phyloP scores from a whole-genome alignment of 176 grass and related monocot species.

The Hordeum marinum region DNA sequence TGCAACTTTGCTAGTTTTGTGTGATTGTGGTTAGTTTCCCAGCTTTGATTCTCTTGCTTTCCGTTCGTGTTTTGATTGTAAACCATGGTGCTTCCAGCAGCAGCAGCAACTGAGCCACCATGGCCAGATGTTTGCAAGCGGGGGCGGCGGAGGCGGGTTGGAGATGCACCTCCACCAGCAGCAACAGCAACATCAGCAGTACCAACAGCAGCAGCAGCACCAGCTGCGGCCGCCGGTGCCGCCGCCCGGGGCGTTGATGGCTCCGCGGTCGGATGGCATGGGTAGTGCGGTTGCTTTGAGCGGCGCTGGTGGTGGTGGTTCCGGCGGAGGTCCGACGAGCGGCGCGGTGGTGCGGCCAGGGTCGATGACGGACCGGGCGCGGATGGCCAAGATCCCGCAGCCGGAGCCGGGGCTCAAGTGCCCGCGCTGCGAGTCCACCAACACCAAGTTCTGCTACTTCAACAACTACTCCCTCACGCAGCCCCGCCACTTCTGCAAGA shows the following conservation, averaged over 20 bases:
- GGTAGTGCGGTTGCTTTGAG: conserved; percentile 1
- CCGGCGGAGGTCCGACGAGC: background rate
- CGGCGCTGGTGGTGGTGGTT: background rate
- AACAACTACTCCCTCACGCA: conserved; percentile 97
- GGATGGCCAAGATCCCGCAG: conserved; percentile 65
- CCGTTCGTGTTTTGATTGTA: conserved; percentile 38
- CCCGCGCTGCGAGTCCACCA: conserved; percentile 89
- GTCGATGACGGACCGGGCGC: conserved; percentile 70
- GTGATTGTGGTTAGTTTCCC: conserved; percentile 25
- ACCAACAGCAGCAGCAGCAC: background rate
- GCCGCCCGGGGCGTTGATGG: conserved; percentile 27
- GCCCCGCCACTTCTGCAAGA: conserved; percentile 99
- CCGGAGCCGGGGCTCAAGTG: conserved; percentile 86
- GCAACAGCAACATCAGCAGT: background rate
- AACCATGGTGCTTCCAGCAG: conserved; percentile 45
- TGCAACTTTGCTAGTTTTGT: conserved; percentile 7
- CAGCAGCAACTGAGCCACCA: conserved; percentile 41
- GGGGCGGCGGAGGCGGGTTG: background rate
- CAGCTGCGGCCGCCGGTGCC: conserved; percentile 23
- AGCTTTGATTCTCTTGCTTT: conserved; percentile 21
- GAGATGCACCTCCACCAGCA: conserved; percentile 31
- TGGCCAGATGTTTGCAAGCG: conserved; percentile 19
- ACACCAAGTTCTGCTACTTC: conserved; percentile 99
- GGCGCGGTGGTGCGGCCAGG: conserved; percentile 25
- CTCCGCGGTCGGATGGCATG: conserved; percentile 38